phyloP scores from a whole-genome alignment of 495 filamentous ascomycete species.

The Penicillium bovifimosum region DNA sequence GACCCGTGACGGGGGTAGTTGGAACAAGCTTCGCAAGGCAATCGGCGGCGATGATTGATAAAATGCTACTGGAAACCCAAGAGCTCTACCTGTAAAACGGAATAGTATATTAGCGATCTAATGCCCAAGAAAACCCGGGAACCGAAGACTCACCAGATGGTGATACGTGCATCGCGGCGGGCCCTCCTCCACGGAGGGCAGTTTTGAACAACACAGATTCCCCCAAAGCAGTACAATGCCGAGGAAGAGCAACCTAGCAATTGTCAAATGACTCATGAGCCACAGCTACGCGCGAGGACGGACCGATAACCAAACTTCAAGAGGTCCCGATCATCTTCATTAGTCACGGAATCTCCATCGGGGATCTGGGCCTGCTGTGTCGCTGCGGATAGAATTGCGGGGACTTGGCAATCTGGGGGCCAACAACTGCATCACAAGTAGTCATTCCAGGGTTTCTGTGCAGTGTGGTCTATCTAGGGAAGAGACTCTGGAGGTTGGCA shows the following conservation, averaged over 20 bases:
- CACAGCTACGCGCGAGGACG: conserved; percentile 29
- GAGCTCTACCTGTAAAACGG: conserved; percentile 22
- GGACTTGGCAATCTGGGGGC: conserved; percentile 7
- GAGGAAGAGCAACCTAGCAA: conserved; percentile 34
- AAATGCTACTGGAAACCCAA: conserved; percentile 32
- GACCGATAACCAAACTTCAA: conserved; percentile 30
- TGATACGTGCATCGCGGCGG: conserved; percentile 25
- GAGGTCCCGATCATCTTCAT: conserved; percentile 31
- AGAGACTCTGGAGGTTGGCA: background rate
- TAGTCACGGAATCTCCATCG: conserved; percentile 10
- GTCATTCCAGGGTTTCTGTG: background rate
- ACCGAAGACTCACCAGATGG: background rate
- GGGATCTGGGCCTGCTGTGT: conserved; percentile 1
- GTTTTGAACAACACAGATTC: conserved; percentile 33
- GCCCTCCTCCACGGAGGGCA: conserved; percentile 30
- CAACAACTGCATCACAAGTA: background rate
- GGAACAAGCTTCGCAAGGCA: conserved; percentile 35
- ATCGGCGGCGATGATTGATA: conserved; percentile 32
- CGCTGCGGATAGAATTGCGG: conserved; percentile 3
- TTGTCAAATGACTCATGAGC: conserved; percentile 28
- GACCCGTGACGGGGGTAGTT: conserved; percentile 30
- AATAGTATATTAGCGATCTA: conserved; percentile 2
- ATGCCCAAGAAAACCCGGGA: background rate
- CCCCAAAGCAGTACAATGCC: conserved; percentile 30
- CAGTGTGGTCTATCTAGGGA: background rate